Base-by-base conservation (phyloP, 345 rosid species). In the Aquilaria malaccensis region DNA sequence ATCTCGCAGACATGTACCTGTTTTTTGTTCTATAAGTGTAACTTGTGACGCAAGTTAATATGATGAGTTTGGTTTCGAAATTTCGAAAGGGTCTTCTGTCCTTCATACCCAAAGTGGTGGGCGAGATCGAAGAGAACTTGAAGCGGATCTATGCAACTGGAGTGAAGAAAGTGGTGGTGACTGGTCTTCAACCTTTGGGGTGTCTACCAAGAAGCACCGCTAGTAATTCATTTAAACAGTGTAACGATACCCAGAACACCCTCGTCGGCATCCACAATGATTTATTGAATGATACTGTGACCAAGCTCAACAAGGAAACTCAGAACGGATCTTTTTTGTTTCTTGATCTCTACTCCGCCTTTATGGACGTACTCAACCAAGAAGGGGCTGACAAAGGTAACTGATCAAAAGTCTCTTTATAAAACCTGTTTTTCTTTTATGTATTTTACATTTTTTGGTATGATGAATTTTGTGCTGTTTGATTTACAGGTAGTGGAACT, bases 311-410 rank as follows among this genome's bases (percentile, higher is more conserved):
- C 70, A 57, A 52, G 10, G 15, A 65, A 29, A 58, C 10, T 63
- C 64, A 52, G 11, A 53, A 52, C 9, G 3, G 53, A 9, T 15
- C 13, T 9, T 67, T 70, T 49, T 1, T 64, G 50, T 10, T 15
- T 9, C 78, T 77, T 6, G 73, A 77, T 73, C 63, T 74, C 63
- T 70, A 74, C 6, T 3, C 7, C 1, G 68, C 78, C 2, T 73
- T 77, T 48, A 15, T 54, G 22, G 49, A 60, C 3, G 71, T 76
- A 37, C 41, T 74, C 10, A 48, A 59, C 30, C 47, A 14, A 30
- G 56, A 45, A 11, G 46, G 30, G 33, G 29, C 52, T 32, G 13
- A 12, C 2, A 11, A 69, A 63, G 70, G 74, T 72, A 63, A 55
- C 1, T 31, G 7, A 31, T 10, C 43, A 1, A 30, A 54, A 22